Percentiles rank a stretch among this genome's conserved stretches.
phyloP scores from a whole-genome alignment of 176 grass and related monocot genomes.

The Calamus simplicifolius region DNA sequence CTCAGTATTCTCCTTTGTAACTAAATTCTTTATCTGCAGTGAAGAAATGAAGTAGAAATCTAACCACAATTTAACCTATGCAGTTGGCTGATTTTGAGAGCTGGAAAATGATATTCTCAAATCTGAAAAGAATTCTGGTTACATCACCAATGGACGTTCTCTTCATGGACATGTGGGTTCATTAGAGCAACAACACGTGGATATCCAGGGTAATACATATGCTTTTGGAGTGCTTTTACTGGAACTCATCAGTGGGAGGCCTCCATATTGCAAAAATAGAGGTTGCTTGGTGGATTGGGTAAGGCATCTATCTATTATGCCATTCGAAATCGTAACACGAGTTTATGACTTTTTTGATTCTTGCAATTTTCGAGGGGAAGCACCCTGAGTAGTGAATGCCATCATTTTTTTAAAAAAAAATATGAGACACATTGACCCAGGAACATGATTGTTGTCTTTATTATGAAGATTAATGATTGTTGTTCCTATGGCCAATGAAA shows the following conservation, averaged over 20 bases:
- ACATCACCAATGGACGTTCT: conserved; percentile 37
- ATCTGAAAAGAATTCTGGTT: conserved; percentile 31
- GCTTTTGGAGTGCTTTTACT: conserved; percentile 74
- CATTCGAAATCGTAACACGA: background rate
- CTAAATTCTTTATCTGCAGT: too few species aligned
- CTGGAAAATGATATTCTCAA: conserved; percentile 58
- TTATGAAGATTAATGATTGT: too few species aligned
- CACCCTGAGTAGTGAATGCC: too few species aligned
- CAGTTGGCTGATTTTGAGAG: conserved; percentile 93
- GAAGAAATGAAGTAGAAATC: too few species aligned
- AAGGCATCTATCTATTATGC: conserved; percentile 8
- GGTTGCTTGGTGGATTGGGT: conserved; percentile 63
- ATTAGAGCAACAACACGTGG: conserved; percentile 45
- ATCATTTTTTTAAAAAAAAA: too few species aligned
- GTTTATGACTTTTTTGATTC: background rate
- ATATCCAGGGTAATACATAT: conserved; percentile 78
- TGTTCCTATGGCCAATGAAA: too few species aligned
- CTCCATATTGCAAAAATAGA: conserved; percentile 48
- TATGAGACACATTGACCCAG: too few species aligned
- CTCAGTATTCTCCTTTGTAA: too few species aligned
- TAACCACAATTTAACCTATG: background rate
- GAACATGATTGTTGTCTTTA: too few species aligned
- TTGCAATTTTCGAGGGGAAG: background rate
- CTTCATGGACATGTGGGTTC: conserved; percentile 27
- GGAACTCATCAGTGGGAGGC: conserved; percentile 72